Base-by-base conservation (phyloP, 495 filamentous ascomycete species). In the Tuber melanosporum region DNA sequence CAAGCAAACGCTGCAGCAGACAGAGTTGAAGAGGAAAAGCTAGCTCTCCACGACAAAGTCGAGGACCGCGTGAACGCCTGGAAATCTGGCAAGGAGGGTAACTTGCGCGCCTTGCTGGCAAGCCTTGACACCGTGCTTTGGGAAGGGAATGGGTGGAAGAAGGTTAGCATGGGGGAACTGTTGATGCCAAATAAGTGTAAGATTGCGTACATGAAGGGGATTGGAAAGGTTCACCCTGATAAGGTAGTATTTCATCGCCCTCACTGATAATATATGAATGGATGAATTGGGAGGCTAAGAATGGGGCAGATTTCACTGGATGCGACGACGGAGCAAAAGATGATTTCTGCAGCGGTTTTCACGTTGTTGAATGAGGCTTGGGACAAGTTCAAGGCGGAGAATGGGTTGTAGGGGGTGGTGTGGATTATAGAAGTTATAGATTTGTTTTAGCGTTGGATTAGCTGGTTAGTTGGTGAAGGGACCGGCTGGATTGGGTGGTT, bases 191-290 rank as follows among this genome's bases (percentile, higher is more conserved):
- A 91, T 71, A 97, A 93, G 88, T 95, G 98, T 72, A 99, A 99
- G 89, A 90, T 98, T 74, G 88, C 92, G 75, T 99, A 99, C 82
- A 98, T 99, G 95, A 97, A 97, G 89, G 95, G 93, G 8, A 98
- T 99, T 90, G 92, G 90, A 9, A 98, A 97, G 88, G 94, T 95
- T 79, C 95, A 99, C 88, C 95, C 95, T 77, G 95, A 99, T 84
- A 99, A 99, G 91, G 95, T 98, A 87, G 84, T 89, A 86, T 74
- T 74, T 46, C 46, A 44, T 72, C 78, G 71, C n/a, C 71, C 10
- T 47, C 43, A n/a, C 19, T 36, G 2, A 26, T 62, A 62, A 26
- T 66, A 36, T 36, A 12, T 66, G 57, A 8, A 19, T 42, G 44
- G 47, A 36, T 36, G 46, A 17, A 43, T 19, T 26, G 72, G 41